Percentiles rank a stretch among this genome's conserved stretches.
These are phyloP conservation scores for Xylariaceae sp. DNA, from an alignment of 2,329 filamentous ascomycete genomes.

Conservation along the genomic window DNA sequence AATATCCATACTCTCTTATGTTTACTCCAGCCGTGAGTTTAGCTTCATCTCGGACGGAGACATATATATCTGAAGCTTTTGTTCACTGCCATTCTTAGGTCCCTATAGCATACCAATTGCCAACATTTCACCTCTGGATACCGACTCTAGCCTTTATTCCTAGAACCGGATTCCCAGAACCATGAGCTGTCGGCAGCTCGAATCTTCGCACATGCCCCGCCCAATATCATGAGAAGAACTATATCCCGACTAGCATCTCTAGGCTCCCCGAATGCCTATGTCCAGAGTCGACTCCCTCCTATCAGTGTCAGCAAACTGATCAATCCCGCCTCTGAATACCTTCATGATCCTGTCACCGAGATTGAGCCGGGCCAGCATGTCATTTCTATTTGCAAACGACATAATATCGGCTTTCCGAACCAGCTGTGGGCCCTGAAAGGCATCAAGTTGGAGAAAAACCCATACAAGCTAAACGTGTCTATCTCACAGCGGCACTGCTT, in stretches of 20 bases:
- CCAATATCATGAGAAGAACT: constrained; percentile 33
- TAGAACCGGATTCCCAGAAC: too few relatives aligned
- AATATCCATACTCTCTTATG: too few relatives aligned
- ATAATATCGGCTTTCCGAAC: constrained; percentile 46
- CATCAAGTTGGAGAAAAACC: constrained; percentile 22
- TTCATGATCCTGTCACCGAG: background rate
- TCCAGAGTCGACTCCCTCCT: background rate
- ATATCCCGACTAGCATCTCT: constrained; percentile 13
- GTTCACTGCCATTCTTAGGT: too few relatives aligned
- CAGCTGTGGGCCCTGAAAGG: constrained; percentile 14
- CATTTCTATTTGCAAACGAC: constrained; percentile 46
- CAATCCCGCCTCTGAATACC: too few relatives aligned
- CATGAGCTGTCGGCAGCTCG: constrained; percentile 15
- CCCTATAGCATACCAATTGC: too few relatives aligned
- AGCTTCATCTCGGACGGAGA: too few relatives aligned
- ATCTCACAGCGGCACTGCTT: constrained; percentile 38
- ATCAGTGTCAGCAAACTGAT: background rate
- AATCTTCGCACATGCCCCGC: background rate
- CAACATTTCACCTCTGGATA: background rate
- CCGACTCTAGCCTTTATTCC: background rate
- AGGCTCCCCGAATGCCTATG: background rate
- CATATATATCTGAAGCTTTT: too few relatives aligned
- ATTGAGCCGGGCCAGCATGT: constrained; percentile 30
- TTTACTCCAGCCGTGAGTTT: too few relatives aligned
- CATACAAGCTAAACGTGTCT: constrained; percentile 19